Percentiles rank a stretch among this genome's conserved stretches.
Conservation (phyloP, 768 basidiomycete species). For the Lactarius hatsudake region DNA sequence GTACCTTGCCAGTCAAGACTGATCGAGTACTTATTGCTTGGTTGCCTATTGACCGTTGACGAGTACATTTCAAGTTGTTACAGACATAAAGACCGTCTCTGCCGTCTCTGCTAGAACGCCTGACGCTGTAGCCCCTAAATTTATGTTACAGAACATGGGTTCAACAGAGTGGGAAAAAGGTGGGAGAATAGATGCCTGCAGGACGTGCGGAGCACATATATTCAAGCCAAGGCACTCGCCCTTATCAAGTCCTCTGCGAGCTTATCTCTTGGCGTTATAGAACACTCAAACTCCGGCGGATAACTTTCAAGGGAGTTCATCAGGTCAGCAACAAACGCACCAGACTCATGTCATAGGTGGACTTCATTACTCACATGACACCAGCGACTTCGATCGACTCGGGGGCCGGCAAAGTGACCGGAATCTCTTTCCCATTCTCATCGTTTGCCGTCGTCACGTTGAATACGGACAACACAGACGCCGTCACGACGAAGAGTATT, state of each 20-base stretch:
- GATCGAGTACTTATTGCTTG: too few species aligned
- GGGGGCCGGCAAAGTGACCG: neutral
- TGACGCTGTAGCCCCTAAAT: neutral
- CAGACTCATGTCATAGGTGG: neutral
- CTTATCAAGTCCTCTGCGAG: neutral
- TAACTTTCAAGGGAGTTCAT: neutral
- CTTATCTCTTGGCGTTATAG: neutral
- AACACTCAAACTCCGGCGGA: neutral
- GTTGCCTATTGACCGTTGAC: too few species aligned
- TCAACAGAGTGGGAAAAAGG: neutral
- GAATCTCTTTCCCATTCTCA: neutral
- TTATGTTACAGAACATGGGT: neutral
- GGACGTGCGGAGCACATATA: neutral
- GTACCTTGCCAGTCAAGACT: too few species aligned
- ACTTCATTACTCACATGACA: neutral
- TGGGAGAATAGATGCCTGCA: neutral
- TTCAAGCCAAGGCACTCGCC: neutral
- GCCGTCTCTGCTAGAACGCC: neutral
- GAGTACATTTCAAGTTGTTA: neutral
- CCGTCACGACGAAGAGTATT: constrained; percentile 24
- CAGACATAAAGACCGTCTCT: neutral
- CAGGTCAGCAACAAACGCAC: neutral
- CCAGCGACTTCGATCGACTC: neutral
- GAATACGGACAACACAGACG: constrained; percentile 16
- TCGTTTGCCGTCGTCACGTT: neutral